Evolutionary conservation across 371 early-diverging fungal genomes (phyloP).

Genomic region (Saksenaea oblongispora): DNA sequence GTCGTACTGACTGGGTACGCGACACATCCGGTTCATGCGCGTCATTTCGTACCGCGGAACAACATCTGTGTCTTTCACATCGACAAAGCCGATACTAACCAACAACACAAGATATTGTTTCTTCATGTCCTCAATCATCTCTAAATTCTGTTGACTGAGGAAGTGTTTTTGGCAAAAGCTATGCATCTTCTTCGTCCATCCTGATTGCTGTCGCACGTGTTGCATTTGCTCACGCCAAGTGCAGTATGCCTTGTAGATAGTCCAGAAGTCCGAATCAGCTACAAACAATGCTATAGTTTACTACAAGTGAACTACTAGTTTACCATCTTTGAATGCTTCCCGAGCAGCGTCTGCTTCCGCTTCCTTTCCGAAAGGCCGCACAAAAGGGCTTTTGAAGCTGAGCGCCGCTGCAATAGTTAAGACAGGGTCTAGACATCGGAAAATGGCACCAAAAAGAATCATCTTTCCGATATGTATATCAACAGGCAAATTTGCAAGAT

Average conservation of each 20-base stretch:
- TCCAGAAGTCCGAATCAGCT: slow-evolving; percentile 78
- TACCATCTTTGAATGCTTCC: slow-evolving; percentile 46
- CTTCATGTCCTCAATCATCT: slow-evolving; percentile 80
- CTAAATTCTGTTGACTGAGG: slow-evolving; percentile 62
- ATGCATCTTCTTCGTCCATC: slow-evolving; percentile 38
- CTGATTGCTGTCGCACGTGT: slow-evolving; percentile 29
- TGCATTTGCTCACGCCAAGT: slow-evolving; percentile 60
- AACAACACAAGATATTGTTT: slow-evolving; percentile 76
- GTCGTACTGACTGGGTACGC: slow-evolving; percentile 50
- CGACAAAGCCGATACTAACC: slow-evolving; percentile 74
- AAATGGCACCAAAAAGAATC: slow-evolving; percentile 80
- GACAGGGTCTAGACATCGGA: slow-evolving; percentile 79
- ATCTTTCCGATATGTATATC: slow-evolving; percentile 90
- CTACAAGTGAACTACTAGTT: neutral
- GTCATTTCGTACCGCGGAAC: slow-evolving; percentile 18
- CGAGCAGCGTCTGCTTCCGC: slow-evolving; percentile 58
- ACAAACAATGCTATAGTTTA: neutral
- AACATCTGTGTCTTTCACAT: slow-evolving; percentile 25
- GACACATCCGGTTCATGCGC: slow-evolving; percentile 39
- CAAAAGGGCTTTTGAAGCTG: slow-evolving; percentile 70
- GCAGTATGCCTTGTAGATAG: slow-evolving; percentile 73
- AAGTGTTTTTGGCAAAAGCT: slow-evolving; percentile 59
- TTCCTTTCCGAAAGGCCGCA: slow-evolving; percentile 75
- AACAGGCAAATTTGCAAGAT: slow-evolving; percentile 85
- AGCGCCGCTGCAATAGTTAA: slow-evolving; percentile 82